Evolutionary conservation across 768 basidiomycete genomes (phyloP), one percentile per base, ranked within the genome.

Genomic region (Amanita jacksonii): DNA sequence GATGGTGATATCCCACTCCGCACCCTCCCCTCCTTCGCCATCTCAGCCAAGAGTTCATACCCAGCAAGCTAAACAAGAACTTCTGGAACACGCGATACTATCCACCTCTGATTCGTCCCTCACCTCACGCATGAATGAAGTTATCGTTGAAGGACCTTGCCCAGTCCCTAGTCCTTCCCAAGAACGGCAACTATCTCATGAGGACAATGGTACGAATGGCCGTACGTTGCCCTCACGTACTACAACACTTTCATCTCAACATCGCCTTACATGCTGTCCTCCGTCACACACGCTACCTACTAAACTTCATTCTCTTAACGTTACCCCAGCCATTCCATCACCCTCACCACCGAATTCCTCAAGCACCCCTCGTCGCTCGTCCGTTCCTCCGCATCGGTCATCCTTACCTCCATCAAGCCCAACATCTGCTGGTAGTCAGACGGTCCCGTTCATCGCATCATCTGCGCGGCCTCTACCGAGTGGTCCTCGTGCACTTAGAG

Each of bases 141-240:
- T 28, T 28, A 12, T 6, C 6, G 27, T 28, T 28, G 7, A n/a
- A n/a, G n/a, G n/a, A 12, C 27, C 27, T 28, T 12, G 12, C 27
- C 27, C 6, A 28, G 6, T 28, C 27, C 7, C 27, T 28, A 28
- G 7, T n/a, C n/a, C n/a, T n/a, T 12, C 6, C 27, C 27, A 28
- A 28, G 27, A 31, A 18, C n/a, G 49, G 34, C 47, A 61, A 58
- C n/a, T 58, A 0, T 66, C 71, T 4, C 71, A 69, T 20, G 75
- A 77, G 54, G 75, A 77, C 32, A 74, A 74, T 3, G 75, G 76
- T 54, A 75, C 51, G 3, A 48, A 51, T 15, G 52, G 52, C 6
- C 50, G 54, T 12, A 49, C 52, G 1, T 43, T 51, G 0, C 51
- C 51, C 0, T 48, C 52, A 1, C n/a, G n/a, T n/a, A 28, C 12